Conservation (phyloP, 441 rosid genomes). For the Populus hybrid region DNA sequence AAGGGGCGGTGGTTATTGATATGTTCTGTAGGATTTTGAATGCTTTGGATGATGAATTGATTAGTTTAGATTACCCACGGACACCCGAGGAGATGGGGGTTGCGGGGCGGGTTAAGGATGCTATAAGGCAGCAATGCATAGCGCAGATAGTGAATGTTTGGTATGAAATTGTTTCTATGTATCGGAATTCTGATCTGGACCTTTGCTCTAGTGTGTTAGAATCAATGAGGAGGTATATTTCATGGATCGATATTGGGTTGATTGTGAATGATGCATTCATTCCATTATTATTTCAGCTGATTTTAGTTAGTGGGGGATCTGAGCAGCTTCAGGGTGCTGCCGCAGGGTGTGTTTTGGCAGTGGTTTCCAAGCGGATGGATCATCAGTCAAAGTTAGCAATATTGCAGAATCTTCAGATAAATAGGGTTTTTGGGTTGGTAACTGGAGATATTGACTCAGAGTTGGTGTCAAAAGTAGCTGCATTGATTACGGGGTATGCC, state of each 20-base stretch:
- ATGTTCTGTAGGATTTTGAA: conserved; percentile 91
- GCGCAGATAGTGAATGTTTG: conserved; percentile 82
- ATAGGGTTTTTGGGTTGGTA: conserved; percentile 60
- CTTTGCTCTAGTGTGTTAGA: conserved; percentile 68
- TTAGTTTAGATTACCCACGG: conserved; percentile 83
- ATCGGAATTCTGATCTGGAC: conserved; percentile 63
- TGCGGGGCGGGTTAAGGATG: conserved; percentile 78
- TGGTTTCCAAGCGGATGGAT: conserved; percentile 88
- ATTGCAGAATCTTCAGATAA: conserved; percentile 63
- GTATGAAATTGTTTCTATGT: conserved; percentile 70
- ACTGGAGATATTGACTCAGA: conserved; percentile 65
- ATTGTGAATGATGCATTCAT: conserved; percentile 72
- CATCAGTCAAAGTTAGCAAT: conserved; percentile 60
- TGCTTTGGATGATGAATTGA: conserved; percentile 82
- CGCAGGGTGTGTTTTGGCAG: conserved; percentile 76
- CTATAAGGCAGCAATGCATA: conserved; percentile 93
- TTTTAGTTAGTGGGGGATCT: conserved; percentile 51
- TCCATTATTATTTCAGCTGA: conserved; percentile 71
- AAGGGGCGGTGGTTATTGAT: conserved; percentile 71
- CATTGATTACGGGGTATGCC: conserved; percentile 78
- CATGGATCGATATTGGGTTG: conserved; percentile 90
- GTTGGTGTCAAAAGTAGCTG: conserved; percentile 53
- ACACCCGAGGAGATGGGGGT: conserved; percentile 53
- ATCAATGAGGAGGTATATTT: conserved; percentile 75
- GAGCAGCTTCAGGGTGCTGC: conserved; percentile 83